Evolutionary conservation across 192 early-diverging fungal genomes (phyloP).

Genomic region (Linderina pennispora): DNA sequence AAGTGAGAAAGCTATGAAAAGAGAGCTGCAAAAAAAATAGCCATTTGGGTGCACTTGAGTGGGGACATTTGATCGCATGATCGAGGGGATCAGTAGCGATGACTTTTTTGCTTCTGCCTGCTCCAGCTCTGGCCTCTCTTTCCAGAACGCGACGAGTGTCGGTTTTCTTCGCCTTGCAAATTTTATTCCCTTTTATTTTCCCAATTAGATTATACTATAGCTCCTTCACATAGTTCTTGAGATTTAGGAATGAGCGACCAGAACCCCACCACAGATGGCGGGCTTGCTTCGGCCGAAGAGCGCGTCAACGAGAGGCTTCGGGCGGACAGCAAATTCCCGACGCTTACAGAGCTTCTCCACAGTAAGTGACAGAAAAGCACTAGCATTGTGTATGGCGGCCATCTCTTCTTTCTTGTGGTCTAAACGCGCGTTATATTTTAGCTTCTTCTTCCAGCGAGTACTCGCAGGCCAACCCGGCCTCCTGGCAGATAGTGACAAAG

Average conservation of each 20-base stretch:
- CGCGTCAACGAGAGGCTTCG: conserved; percentile 30
- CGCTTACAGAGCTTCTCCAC: conserved; percentile 41
- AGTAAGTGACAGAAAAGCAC: conserved; percentile 15
- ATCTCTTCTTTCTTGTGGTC: neutral
- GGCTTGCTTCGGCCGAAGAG: conserved; percentile 25
- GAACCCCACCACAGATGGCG: no score
- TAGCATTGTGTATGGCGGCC: neutral
- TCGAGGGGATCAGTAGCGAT: no score
- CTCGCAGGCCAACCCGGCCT: conserved; percentile 32
- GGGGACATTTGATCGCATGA: no score
- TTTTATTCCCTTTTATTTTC: no score
- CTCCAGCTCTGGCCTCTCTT: no score
- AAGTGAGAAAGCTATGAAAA: neutral
- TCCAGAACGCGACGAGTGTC: no score
- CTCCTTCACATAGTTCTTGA: neutral
- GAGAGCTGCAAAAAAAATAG: neutral
- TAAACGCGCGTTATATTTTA: conserved; percentile 10
- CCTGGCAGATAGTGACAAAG: conserved; percentile 52
- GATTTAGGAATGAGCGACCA: no score
- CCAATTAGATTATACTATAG: no score
- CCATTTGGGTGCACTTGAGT: no score
- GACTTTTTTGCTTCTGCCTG: no score
- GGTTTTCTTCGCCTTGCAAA: no score
- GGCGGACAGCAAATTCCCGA: conserved; percentile 36
- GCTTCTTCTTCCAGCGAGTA: conserved; percentile 53